Evolutionary conservation across 495 filamentous ascomycete species (phyloP), one percentile per base, ranked within the genome.

Genomic region (Penicillium turbatum): DNA sequence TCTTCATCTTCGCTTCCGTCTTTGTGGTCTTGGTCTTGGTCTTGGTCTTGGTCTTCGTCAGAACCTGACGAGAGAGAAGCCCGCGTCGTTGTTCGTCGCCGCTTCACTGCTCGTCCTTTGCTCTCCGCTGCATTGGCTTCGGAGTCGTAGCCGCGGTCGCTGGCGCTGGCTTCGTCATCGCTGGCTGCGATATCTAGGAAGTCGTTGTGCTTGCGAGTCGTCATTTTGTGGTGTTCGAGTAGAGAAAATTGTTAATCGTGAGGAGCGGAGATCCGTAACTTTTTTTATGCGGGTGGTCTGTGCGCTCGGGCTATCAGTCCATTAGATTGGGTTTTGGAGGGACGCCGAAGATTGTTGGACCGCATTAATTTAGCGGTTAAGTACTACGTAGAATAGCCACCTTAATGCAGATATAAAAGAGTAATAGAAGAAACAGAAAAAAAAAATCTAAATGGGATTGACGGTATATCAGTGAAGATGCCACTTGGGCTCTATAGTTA

Each of bases 131-230:
- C 73, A 31, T 80, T 79, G 27, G 65, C 77, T 47, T 89, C 88
- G 3, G 87, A 92, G 58, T 90, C 79, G 57, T 87, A 89, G 39
- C 80, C 84, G 39, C 75, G 67, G 40, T 80, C 74, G 9, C 27
- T 44, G 27, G 15, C 41, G 41, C 63, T 69, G 31, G 76, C 78
- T 42, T 86, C 82, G 3, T 87, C 82, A 34, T 92, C 89, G 64
- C 85, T 87, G 5, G 59, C 57, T 13, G 75, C 80, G 7, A 78
- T 79, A 46, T 91, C 89, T 16, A 95, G 79, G 57, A 85, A 92
- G 35, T 89, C 80, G 69, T 91, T 91, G 47, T 79, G 76, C 46
- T 86, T 89, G 56, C 83, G 81, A n/a, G 78, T 71, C 4, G 83
- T 56, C 87, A 90, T 91, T 42, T 45, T 61, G 53, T 52, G 16